Evolutionary conservation across 129 eudicot genomes (phyloP), one percentile per base, ranked within the genome.

Genomic region (Artemisia argyi): DNA sequence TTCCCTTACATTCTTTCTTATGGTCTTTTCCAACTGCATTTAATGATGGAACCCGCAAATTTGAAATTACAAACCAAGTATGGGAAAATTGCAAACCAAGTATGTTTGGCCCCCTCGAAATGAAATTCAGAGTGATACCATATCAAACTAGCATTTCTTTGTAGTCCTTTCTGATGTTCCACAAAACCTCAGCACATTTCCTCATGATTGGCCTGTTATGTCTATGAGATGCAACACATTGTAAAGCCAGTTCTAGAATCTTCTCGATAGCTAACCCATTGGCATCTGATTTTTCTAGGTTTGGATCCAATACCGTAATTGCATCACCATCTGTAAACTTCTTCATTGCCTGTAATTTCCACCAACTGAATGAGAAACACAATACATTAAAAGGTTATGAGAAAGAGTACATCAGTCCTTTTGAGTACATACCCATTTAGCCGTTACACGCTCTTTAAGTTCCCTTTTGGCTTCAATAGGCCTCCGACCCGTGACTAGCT

Each of bases 81-180:
- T 30, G 50, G 24, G 24, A n/a, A 22, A 22, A 75, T 15, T 35
- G 14, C 72, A 54, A 73, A 62, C 74, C 52, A 51, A 4, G 22
- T 24, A 69, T 30, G 50, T 69, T 26, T 54, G 22, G 32, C 6
- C 73, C 51, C 48, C 15, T 69, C 13, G 42, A n/a, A 66, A 44
- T 15, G 48, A 61, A 60, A n/a, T 24, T 15, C 46, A 60, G 18
- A 42, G 55, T 42, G 57, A 58, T 66, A 72, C 14, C 30, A 42
- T 76, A 67, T 57, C 85, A 78, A 72, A 64, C 83, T 2, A 48
- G 64, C 60, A 83, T 22, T 49, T 87, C 91, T 51, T 73, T 84
- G 84, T 90, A 86, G 60, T 94, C 96, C 83, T 88, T 94, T 11
- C 99, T 83, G 62, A 94, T 84, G 82, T 83, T 74, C 99, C 99